phyloP scores from a whole-genome alignment of 192 early-diverging fungal genomes.

The Backusella mclennaniae region DNA sequence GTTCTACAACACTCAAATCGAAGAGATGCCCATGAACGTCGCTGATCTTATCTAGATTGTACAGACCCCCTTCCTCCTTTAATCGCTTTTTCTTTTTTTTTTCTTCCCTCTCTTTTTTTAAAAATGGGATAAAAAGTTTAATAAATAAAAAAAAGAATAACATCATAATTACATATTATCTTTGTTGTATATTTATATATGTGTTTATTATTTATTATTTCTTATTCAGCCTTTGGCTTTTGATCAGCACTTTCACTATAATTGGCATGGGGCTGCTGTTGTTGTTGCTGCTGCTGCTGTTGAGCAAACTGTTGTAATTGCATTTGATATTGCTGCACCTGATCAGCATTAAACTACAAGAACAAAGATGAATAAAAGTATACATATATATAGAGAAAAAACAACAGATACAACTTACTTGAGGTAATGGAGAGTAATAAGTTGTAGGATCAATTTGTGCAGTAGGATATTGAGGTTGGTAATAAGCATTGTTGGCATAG shows the following conservation, averaged over 20 bases:
- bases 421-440: constrained; percentile 36
- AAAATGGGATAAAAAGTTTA: neutral
- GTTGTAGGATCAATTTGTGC: constrained; percentile 31
- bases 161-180: neutral
- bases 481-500: constrained; percentile 25
- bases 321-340: constrained; percentile 41
- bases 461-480: neutral
- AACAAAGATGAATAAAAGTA: neutral
- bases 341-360: constrained; percentile 35
- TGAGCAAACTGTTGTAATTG: constrained; percentile 37
- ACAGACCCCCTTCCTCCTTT: neutral
- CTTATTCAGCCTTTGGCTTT: neutral
- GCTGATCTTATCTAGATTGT: constrained; percentile 75
- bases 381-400: neutral
- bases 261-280: neutral
- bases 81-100: neutral
- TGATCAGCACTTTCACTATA: neutral
- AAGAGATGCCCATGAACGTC: constrained; percentile 99
- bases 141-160: constrained; percentile 9
- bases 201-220: neutral
- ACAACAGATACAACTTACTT: constrained; percentile 10
- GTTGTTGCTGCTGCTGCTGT: constrained; percentile 16
- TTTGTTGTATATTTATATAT: neutral
- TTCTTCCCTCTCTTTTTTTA: neutral
- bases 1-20: constrained; percentile 99